Evolutionary conservation across 257 asterid species (phyloP).

Genomic region (Dorcoceras hygrometricum): DNA sequence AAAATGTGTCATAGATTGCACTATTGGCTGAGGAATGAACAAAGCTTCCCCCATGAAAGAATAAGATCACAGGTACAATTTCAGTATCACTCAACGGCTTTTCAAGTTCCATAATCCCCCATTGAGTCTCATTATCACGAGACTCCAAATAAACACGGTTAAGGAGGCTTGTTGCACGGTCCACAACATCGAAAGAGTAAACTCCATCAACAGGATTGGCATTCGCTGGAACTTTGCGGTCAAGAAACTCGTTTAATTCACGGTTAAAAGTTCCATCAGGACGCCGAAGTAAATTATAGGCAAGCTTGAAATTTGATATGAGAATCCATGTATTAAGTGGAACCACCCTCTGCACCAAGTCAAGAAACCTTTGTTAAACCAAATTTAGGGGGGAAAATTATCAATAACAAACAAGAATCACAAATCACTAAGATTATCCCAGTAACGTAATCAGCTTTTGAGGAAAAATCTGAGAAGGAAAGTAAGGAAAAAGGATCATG

Average conservation of each 20-base stretch:
- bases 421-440: not conserved
- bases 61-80: conserved; percentile 36
- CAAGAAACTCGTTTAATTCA: conserved; percentile 44
- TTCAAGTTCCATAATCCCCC: conserved; percentile 42
- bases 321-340: conserved; percentile 50
- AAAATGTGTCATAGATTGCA: conserved; percentile 45
- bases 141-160: conserved; percentile 39
- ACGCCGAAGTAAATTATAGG: conserved; percentile 46
- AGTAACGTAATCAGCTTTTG: conserved; percentile 7
- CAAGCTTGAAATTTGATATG: conserved; percentile 45
- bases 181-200: conserved; percentile 45
- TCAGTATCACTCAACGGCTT: conserved; percentile 39
- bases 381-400: not conserved
- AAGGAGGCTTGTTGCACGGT: conserved; percentile 31
- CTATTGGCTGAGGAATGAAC: conserved; percentile 47
- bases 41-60: conserved; percentile 52
- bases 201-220: conserved; percentile 43
- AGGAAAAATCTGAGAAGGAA: conserved; percentile 8
- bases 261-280: conserved; percentile 50
- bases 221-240: conserved; percentile 38
- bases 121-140: conserved; percentile 30
- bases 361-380: not conserved
- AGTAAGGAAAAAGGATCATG: not conserved
- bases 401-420: not conserved
- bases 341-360: conserved; percentile 38